Evolutionary conservation across 1,139 yeast species (phyloP), one percentile per base, ranked within the genome.

Genomic region (Trichomonascaceae sp.): DNA sequence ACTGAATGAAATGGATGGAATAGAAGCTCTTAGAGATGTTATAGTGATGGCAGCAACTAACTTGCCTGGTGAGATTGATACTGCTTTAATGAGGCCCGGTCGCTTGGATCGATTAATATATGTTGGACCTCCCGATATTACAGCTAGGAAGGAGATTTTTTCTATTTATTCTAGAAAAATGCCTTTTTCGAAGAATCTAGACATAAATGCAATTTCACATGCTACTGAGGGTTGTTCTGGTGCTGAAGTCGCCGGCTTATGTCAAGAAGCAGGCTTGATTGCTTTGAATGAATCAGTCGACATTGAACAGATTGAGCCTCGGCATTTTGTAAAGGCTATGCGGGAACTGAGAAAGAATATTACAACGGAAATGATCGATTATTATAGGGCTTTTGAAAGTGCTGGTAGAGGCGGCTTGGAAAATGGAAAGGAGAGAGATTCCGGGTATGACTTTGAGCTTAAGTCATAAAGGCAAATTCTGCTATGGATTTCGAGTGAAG

Each of bases 11-110:
- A 87, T 93, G 62, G 99, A 93, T 67, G 99, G 99, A 66, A 93
- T 93, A 12, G 99, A 93, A 68, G 95, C 90, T 57, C 74, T 93
- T 59, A 87, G 86, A 56, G 97, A 96, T 1, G 98, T 93, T 5
- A 89, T 90, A 2, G 84, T 93, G 17, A 85, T 93, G 19, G 98
- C 96, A 1, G 98, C 98, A 7, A 93, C 99, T 0, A 93, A 93
- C 66, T 78, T 96, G 64, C 99, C 99, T 0, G 89, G 90, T 27
- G 87, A 87, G 43, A 89, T 93, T 49, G 99, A 93, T 66, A 79
- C 96, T 0, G 98, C 98, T 0, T 74, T 93, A 56, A 74, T 93
- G 66, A 80, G 99, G 63, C 98, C 99, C 0, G 99, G 99, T 1
- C 80, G 99, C 66, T 75, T 93, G 58, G 98, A 93, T 66, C 79